A percentile compares a stretch with the other conserved stretches of the same genome.
These are phyloP conservation scores for Sordariomycetes sp. DNA, from an alignment of 2,329 filamentous ascomycete species.

Conservation along the genomic window DNA sequence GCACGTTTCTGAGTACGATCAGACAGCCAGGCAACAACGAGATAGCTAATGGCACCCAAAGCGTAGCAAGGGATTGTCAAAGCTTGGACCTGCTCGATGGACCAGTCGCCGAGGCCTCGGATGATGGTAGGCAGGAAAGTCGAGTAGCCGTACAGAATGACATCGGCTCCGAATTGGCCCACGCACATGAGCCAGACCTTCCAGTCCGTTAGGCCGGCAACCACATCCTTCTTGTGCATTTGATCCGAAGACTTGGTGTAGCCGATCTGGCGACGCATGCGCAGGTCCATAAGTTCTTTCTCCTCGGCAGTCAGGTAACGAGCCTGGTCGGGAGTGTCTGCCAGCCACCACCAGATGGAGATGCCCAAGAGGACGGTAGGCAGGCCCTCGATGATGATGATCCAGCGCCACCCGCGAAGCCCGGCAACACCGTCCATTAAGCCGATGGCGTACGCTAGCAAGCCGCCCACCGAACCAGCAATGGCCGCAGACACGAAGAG, in stretches of 20 bases:
- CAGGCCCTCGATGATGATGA: constrained; percentile 42
- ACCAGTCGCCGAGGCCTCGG: constrained; percentile 40
- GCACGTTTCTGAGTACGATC: constrained; percentile 49
- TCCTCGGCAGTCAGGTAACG: constrained; percentile 47
- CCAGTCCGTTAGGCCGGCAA: constrained; percentile 49
- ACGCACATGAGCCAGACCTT: constrained; percentile 54
- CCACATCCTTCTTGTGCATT: constrained; percentile 43
- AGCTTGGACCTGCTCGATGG: constrained; percentile 41
- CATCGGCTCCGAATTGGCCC: constrained; percentile 52
- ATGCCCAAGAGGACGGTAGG: constrained; percentile 22
- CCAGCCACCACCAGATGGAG: constrained; percentile 16
- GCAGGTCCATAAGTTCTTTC: constrained; percentile 21
- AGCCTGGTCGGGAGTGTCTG: constrained; percentile 33
- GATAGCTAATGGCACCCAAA: constrained; percentile 50
- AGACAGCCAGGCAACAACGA: constrained; percentile 45
- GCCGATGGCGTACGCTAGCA: constrained; percentile 21
- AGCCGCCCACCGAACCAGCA: constrained; percentile 16
- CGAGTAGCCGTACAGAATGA: constrained; percentile 53
- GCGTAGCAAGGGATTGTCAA: constrained; percentile 60
- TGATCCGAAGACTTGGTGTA: constrained; percentile 16
- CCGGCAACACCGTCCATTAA: constrained; percentile 25
- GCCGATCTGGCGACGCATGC: constrained; percentile 17
- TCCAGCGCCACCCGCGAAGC: constrained; percentile 38
- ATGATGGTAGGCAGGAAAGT: constrained; percentile 63
- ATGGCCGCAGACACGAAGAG: constrained; percentile 32